Percentiles rank a stretch among this genome's conserved stretches.
Conservation (phyloP, 73 alveolate species). For the Stentor coeruleus region DNA sequence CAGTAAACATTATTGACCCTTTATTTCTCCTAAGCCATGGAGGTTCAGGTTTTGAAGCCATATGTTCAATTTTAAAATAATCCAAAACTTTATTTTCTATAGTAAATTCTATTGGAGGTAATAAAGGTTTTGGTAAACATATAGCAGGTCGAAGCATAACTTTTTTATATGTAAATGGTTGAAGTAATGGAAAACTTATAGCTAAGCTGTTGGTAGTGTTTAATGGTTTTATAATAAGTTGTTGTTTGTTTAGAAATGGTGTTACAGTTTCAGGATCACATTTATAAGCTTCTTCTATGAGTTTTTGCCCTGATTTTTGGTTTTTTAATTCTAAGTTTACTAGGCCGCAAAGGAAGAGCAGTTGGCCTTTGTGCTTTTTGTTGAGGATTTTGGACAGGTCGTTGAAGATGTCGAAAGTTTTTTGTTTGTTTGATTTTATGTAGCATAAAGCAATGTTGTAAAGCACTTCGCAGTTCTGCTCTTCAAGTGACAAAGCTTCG, state of each 20-base stretch:
- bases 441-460: conserved; percentile 3
- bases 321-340: neutral
- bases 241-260: conserved; percentile 1
- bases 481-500: conserved; percentile 13
- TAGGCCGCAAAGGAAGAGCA: neutral
- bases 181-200: neutral
- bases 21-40: neutral
- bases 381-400: conserved; percentile 10
- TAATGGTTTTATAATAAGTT: neutral
- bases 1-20: conserved; percentile 12
- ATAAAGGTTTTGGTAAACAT: neutral
- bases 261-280: conserved; percentile 15
- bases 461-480: neutral
- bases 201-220: conserved; percentile 4
- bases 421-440: neutral
- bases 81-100: neutral
- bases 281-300: neutral
- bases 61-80: neutral
- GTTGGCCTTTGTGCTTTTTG: conserved; percentile 24
- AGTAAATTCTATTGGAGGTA: neutral
- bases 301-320: neutral
- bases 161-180: too few relatives aligned
- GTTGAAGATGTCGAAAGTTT: neutral
- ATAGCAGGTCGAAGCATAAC: conserved; percentile 15
- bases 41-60: conserved; percentile 22